phyloP scores from a whole-genome alignment of 2,329 filamentous ascomycete genomes.

The Monosporascus sp. region DNA sequence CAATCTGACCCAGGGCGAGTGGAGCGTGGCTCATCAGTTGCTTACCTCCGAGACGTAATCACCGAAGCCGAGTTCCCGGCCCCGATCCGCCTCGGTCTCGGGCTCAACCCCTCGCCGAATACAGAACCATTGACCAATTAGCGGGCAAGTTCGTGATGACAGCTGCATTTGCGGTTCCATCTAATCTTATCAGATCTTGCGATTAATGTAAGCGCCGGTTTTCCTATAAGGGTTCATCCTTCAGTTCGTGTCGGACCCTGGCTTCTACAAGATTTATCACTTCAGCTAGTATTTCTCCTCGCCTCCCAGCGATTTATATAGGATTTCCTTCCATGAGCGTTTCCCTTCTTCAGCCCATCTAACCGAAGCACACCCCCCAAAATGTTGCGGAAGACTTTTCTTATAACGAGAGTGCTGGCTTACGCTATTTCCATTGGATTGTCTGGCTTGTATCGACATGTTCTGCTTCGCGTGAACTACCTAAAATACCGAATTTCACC shows the following conservation, averaged over 20 bases:
- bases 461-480: slow-evolving; percentile 1
- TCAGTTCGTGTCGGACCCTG: slow-evolving; percentile 8
- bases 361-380: neutral
- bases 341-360: neutral
- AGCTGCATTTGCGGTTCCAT: neutral
- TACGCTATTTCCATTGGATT: neutral
- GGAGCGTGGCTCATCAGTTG: too few relatives aligned
- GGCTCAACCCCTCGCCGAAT: too few relatives aligned
- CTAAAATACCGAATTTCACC: neutral
- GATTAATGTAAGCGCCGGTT: slow-evolving; percentile 1
- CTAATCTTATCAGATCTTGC: slow-evolving; percentile 24
- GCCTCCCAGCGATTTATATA: neutral
- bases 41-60: too few relatives aligned
- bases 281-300: neutral
- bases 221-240: slow-evolving; percentile 2
- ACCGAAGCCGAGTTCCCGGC: too few relatives aligned
- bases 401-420: neutral
- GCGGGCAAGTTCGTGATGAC: too few relatives aligned
- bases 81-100: too few relatives aligned
- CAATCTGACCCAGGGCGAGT: too few relatives aligned
- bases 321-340: neutral
- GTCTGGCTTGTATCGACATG: slow-evolving; percentile 1
- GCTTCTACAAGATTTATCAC: neutral
- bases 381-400: neutral
- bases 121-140: too few relatives aligned